Evolutionary conservation across 1,284 basidiomycete genomes (phyloP).

Genomic region (Cystobasidium slooffiae): DNA sequence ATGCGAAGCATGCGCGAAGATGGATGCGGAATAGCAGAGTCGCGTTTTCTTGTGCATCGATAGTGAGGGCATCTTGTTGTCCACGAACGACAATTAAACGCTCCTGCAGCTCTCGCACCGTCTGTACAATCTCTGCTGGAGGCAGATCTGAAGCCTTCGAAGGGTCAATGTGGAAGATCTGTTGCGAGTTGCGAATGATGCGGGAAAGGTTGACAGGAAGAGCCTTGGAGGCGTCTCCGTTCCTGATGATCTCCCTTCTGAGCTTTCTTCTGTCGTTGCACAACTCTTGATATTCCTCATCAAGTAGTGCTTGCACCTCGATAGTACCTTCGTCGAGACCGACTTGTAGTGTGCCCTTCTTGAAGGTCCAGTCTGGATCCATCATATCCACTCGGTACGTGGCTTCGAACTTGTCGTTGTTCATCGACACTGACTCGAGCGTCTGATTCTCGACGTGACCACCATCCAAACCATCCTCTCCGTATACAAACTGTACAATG

Average conservation of each 20-base stretch:
- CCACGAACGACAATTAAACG: conserved; percentile 85
- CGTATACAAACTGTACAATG: conserved; percentile 94
- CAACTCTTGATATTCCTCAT: conserved; percentile 83
- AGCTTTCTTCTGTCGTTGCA: conserved; percentile 74
- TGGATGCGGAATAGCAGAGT: conserved; percentile 93
- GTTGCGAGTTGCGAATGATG: conserved; percentile 91
- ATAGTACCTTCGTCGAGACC: conserved; percentile 89
- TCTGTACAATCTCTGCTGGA: conserved; percentile 81
- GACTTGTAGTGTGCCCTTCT: conserved; percentile 77
- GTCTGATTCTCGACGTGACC: conserved; percentile 95
- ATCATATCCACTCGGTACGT: conserved; percentile 93
- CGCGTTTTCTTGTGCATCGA: conserved; percentile 83
- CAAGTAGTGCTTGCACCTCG: conserved; percentile 79
- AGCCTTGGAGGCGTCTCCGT: conserved; percentile 72
- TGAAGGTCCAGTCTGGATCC: conserved; percentile 63
- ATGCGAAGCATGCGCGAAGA: conserved; percentile 81
- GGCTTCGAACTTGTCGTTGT: conserved; percentile 81
- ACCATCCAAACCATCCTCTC: conserved; percentile 98
- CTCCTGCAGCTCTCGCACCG: conserved; percentile 71
- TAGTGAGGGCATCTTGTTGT: conserved; percentile 69
- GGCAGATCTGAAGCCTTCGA: conserved; percentile 91
- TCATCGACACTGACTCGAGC: conserved; percentile 84
- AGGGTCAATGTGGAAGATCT: conserved; percentile 96
- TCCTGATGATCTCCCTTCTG: conserved; percentile 77
- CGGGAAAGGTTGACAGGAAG: conserved; percentile 93